phyloP scores from a whole-genome alignment of 345 rosid species.

The Aegle marmelos region DNA sequence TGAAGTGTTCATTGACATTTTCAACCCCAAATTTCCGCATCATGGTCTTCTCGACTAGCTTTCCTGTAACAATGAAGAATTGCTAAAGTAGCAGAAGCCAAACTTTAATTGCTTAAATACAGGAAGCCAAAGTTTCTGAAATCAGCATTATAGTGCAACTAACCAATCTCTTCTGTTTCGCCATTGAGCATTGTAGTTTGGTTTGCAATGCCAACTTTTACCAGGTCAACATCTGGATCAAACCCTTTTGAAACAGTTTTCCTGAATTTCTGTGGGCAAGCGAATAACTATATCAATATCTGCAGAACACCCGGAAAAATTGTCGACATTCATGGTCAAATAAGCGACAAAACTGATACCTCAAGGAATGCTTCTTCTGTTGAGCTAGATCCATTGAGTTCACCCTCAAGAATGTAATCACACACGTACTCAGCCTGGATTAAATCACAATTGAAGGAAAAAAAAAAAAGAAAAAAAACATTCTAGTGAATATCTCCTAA shows the following conservation, averaged over 20 bases:
- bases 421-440: conserved; percentile 83
- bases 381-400: conserved; percentile 83
- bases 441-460: background rate
- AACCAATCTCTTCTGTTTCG: conserved; percentile 96
- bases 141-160: conserved; percentile 15
- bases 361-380: conserved; percentile 81
- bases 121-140: too few species aligned
- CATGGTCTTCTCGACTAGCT: conserved; percentile 73
- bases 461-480: background rate
- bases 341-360: conserved; percentile 34
- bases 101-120: too few species aligned
- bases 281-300: conserved; percentile 17
- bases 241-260: conserved; percentile 71
- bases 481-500: background rate
- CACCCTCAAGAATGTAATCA: conserved; percentile 89
- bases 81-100: background rate
- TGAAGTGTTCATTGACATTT: conserved; percentile 73
- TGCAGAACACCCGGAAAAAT: background rate
- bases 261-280: conserved; percentile 72
- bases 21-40: conserved; percentile 87
- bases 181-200: conserved; percentile 99
- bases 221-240: conserved; percentile 80
- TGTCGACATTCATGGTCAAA: background rate
- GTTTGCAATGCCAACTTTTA: conserved; percentile 87
- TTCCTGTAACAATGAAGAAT: conserved; percentile 47